phyloP scores from a whole-genome alignment of 176 grass and related monocot species.

The Calamus simplicifolius region DNA sequence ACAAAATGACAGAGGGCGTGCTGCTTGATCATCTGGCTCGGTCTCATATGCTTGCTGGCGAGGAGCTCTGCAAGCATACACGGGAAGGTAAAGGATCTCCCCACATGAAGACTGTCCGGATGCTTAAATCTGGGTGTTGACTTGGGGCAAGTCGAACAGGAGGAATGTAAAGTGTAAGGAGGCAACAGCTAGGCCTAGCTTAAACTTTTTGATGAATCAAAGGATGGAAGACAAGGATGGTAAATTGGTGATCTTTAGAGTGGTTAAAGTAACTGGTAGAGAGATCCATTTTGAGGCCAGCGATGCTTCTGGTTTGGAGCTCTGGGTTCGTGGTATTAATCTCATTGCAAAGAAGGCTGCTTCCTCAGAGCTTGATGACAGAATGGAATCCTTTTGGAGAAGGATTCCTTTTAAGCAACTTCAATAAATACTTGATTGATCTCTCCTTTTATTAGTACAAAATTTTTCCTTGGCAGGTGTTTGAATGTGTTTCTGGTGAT shows the following conservation, averaged over 20 bases:
- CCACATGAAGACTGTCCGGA: constrained; percentile 33
- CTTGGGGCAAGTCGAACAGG: constrained; percentile 36
- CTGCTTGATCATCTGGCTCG: constrained; percentile 38
- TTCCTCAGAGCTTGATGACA: constrained; percentile 3
- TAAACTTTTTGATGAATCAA: constrained; percentile 31
- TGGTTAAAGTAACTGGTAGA: constrained; percentile 34
- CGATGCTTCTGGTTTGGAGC: constrained; percentile 25
- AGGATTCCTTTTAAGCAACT: too few species aligned
- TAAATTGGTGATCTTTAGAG: constrained; percentile 31
- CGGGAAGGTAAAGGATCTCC: constrained; percentile 30
- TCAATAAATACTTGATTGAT: too few species aligned
- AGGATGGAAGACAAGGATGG: constrained; percentile 7
- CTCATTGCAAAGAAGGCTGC: constrained; percentile 25
- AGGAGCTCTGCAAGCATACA: constrained; percentile 49
- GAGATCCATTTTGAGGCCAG: constrained; percentile 50
- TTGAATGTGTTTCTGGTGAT: too few species aligned
- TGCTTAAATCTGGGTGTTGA: constrained; percentile 45
- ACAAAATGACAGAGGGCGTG: constrained; percentile 33
- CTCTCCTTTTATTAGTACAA: too few species aligned
- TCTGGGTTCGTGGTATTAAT: constrained; percentile 62
- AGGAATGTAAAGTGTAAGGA: constrained; percentile 53
- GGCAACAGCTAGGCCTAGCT: constrained; percentile 35
- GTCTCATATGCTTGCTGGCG: constrained; percentile 32
- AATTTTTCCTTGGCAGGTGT: too few species aligned
- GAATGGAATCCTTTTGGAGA: too few species aligned